Percentiles rank a stretch among this genome's conserved stretches.
These are phyloP conservation scores for Mentha longifolia DNA, from an alignment of 257 asterid genomes.

Conservation along the genomic window DNA sequence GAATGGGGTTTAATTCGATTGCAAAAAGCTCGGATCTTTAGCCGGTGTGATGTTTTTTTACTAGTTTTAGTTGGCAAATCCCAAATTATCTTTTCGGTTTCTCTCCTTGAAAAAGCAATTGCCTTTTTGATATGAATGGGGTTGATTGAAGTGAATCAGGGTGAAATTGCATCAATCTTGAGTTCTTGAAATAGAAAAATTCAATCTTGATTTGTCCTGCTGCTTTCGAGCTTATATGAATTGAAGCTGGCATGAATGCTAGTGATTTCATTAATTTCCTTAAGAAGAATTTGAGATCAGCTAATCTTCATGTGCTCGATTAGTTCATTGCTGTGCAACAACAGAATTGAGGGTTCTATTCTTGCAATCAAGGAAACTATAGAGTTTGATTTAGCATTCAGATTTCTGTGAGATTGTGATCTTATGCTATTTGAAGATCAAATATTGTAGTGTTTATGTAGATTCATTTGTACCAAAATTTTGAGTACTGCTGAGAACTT, in stretches of 20 bases:
- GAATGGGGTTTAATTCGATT: conserved; percentile 29
- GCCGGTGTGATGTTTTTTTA: conserved; percentile 16
- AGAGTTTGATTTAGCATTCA: not conserved
- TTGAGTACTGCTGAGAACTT: conserved; percentile 13
- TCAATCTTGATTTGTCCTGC: conserved; percentile 3
- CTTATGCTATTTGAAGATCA: conserved; percentile 5
- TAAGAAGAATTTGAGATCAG: conserved; percentile 6
- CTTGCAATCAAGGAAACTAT: not conserved
- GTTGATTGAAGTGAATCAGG: conserved; percentile 8
- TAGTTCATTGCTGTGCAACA: conserved; percentile 3
- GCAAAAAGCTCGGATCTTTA: conserved; percentile 40
- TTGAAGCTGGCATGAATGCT: not conserved
- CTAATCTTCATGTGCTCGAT: conserved; percentile 8
- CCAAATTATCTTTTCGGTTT: conserved; percentile 16
- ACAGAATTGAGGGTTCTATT: not conserved
- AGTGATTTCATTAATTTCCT: not conserved
- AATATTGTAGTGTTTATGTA: not conserved
- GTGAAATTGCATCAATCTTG: conserved; percentile 17
- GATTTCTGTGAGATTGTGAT: not conserved
- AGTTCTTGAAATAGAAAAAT: not conserved
- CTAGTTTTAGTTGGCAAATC: conserved; percentile 28
- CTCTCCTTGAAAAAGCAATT: conserved; percentile 28
- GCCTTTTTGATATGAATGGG: conserved; percentile 23
- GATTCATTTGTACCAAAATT: conserved; percentile 13
- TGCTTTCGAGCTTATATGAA: not conserved